phyloP scores from a whole-genome alignment of 2,329 filamentous ascomycete species.

The Aspergillus sp. region DNA sequence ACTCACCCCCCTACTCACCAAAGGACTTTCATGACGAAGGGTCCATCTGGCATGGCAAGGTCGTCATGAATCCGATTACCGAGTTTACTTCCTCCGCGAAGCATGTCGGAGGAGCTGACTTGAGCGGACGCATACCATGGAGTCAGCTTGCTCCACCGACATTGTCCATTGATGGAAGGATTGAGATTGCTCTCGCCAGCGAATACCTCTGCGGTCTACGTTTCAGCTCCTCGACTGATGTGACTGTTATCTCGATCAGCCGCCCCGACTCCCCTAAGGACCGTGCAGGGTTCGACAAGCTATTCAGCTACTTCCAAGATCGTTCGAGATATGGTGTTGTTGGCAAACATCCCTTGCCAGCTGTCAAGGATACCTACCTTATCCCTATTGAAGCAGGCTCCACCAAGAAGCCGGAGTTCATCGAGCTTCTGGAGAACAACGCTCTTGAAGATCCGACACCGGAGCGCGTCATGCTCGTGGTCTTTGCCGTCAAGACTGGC shows the following conservation, averaged over 20 bases:
- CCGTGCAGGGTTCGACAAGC: slow-evolving; percentile 65
- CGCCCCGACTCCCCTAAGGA: slow-evolving; percentile 61
- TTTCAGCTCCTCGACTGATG: slow-evolving; percentile 78
- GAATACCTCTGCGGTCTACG: slow-evolving; percentile 88
- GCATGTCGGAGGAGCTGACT: slow-evolving; percentile 80
- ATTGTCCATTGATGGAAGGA: slow-evolving; percentile 66
- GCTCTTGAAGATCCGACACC: slow-evolving; percentile 70
- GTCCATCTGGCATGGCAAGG: slow-evolving; percentile 74
- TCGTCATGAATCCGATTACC: slow-evolving; percentile 75
- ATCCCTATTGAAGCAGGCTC: slow-evolving; percentile 78
- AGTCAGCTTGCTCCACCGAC: slow-evolving; percentile 69
- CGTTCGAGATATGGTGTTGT: slow-evolving; percentile 87
- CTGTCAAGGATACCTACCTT: slow-evolving; percentile 87
- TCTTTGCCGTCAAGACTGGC: slow-evolving; percentile 76
- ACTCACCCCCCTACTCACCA: slow-evolving; percentile 81
- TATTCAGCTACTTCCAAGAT: slow-evolving; percentile 84
- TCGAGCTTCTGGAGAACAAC: slow-evolving; percentile 84
- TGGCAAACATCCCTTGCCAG: slow-evolving; percentile 69
- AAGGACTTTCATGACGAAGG: slow-evolving; percentile 71
- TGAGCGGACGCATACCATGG: slow-evolving; percentile 70
- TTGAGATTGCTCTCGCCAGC: slow-evolving; percentile 78
- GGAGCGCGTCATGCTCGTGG: slow-evolving; percentile 77
- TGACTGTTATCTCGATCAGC: slow-evolving; percentile 74
- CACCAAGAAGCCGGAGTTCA: slow-evolving; percentile 73
- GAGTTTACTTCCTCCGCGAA: slow-evolving; percentile 76